Base-by-base conservation (phyloP, 2,329 filamentous ascomycete species). In the Dactylellina haptotyla region DNA sequence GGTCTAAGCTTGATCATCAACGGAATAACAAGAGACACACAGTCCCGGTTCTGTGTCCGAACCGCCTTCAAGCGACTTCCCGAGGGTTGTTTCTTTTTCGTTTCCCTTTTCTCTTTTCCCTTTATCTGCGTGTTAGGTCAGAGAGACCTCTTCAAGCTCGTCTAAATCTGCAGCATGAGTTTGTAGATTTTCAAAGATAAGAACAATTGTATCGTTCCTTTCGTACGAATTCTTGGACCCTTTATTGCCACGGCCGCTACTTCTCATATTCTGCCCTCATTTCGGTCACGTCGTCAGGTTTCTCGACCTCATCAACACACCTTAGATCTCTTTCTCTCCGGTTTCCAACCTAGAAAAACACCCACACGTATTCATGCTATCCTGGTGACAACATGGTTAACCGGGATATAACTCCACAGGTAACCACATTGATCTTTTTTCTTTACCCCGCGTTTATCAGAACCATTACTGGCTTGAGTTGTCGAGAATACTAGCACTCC, bases 331-430 rank as follows among this genome's bases (percentile, higher is more conserved):
- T n/a, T n/a, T n/a, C n/a, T 14, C 32, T 34, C 32, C 14, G 6
- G 9, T 48, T 23, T 25, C 14, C 20, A 48, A 9, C 16, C 14
- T 34, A 6, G 14, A 48, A 25, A 14, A 48, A 20, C 43, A 4
- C 43, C 6, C 5, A 6, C 43, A 23, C 9, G 25, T 48, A 20
- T 34, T n/a, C 48, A 34, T 34, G 16, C 10, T 28, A 14, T 34
- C n/a, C 9, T 10, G 34, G 5, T 26, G 18, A 28, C 20, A 57
- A 57, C 18, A 67, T 67, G 63, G 53, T 67, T 23, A 67, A 57
- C 37, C 43, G 45, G 26, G 63, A 67, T 39, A 64, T 46, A 23
- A 59, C 51, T 3, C 45, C 58, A 16, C 67, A 72, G 67, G 67
- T 72, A 51, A 45, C n/a, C 41, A 45, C 18, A n/a, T 14, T 9